Conservation (phyloP, 768 basidiomycete genomes). For the Trametes gibbosa region DNA sequence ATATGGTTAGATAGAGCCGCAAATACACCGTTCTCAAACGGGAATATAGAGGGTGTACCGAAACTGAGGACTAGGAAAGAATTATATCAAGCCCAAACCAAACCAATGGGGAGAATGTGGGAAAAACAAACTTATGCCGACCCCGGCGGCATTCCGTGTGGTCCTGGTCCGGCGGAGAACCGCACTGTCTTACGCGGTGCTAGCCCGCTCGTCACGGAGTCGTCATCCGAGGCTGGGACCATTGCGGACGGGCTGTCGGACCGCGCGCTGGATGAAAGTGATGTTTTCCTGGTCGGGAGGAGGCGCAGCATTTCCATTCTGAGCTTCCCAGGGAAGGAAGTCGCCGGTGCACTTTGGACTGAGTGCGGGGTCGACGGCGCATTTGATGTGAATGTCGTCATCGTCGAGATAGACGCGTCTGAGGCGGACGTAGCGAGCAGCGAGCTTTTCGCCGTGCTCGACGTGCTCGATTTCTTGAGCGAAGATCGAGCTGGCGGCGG, state of each 20-base stretch:
- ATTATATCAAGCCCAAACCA: not conserved
- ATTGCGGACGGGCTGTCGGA: constrained; percentile 34
- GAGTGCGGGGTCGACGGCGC: constrained; percentile 29
- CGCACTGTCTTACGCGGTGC: constrained; percentile 61
- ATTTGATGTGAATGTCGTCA: constrained; percentile 45
- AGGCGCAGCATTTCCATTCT: constrained; percentile 54
- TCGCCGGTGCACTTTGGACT: constrained; percentile 20
- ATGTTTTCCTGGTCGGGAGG: constrained; percentile 34
- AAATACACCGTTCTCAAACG: constrained; percentile 1
- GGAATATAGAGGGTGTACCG: not conserved
- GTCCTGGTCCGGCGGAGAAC: constrained; percentile 45
- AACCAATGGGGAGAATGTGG: not conserved
- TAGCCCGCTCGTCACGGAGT: constrained; percentile 22
- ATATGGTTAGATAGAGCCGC: constrained; percentile 11
- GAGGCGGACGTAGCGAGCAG: constrained; percentile 33
- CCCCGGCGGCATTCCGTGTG: constrained; percentile 27
- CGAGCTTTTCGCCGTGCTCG: constrained; percentile 37
- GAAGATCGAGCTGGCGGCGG: constrained; percentile 64
- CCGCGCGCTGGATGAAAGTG: constrained; percentile 30
- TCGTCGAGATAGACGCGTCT: constrained; percentile 38
- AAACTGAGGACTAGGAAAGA: not conserved
- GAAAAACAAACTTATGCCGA: not conserved
- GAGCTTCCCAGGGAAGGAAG: constrained; percentile 29
- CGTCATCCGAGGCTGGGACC: constrained; percentile 20
- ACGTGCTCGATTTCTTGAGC: constrained; percentile 50